These are phyloP conservation scores for Diutina sp. DNA, from an alignment of 1,139 yeast species.

Conservation along the genomic window DNA sequence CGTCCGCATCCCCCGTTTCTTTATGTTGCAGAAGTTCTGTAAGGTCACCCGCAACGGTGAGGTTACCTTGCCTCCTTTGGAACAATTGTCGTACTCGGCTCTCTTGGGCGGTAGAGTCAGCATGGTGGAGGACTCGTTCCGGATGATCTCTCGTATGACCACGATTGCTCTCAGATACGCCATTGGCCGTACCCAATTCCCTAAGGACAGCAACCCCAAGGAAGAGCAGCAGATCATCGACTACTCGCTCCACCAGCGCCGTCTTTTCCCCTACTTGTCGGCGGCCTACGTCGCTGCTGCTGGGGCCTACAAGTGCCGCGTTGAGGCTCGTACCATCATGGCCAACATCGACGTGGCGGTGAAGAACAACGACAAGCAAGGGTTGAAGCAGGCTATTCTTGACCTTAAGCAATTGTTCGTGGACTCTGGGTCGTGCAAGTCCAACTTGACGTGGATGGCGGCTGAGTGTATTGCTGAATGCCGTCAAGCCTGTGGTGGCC, in stretches of 20 bases:
- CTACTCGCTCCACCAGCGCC: slow-evolving; percentile 2
- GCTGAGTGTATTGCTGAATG: neutral
- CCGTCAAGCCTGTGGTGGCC: slow-evolving; percentile 3
- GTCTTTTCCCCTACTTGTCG: neutral
- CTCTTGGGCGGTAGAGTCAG: slow-evolving; percentile 32
- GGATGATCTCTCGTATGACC: slow-evolving; percentile 27
- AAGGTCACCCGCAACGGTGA: slow-evolving; percentile 28
- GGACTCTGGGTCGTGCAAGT: neutral
- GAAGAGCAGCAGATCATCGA: neutral
- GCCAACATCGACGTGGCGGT: neutral
- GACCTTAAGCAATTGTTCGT: slow-evolving; percentile 1
- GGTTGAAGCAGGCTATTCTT: neutral
- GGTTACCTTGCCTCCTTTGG: slow-evolving; percentile 31
- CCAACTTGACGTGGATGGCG: slow-evolving; percentile 1
- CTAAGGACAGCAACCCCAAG: slow-evolving; percentile 10
- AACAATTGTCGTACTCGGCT: slow-evolving; percentile 34
- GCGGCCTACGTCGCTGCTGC: neutral
- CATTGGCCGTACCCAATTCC: slow-evolving; percentile 32
- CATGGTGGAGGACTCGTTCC: slow-evolving; percentile 32
- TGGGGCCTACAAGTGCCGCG: neutral
- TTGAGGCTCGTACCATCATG: neutral
- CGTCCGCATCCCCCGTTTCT: slow-evolving; percentile 32
- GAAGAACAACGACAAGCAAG: neutral
- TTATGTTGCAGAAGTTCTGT: slow-evolving; percentile 37
- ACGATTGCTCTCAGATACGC: slow-evolving; percentile 35